Evolutionary conservation across 1,284 basidiomycete genomes (phyloP), one percentile per base, ranked within the genome.

Genomic region (Austroboletus niveus): DNA sequence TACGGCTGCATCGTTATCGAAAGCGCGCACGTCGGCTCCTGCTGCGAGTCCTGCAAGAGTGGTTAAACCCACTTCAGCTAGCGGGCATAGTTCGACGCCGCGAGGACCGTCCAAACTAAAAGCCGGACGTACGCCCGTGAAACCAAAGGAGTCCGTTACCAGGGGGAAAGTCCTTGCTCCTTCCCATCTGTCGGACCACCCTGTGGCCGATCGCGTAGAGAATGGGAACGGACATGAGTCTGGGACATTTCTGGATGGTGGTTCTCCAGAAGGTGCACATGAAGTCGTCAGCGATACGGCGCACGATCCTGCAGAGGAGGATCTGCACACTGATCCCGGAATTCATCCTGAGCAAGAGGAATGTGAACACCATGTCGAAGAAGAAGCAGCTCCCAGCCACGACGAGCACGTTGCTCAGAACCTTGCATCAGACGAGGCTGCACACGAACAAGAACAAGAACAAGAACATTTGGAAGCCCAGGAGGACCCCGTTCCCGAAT

Each of bases 1-100:
- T 11, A 89, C 87, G 0, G 85, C 87, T 12, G 82, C 88, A 39
- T 87, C 85, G 14, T 67, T 87, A 53, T 81, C 81, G 29, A 83
- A 80, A 59, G 73, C 71, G 27, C 70, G 73, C 27, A 49, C 60
- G 7, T 62, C 64, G 10, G 57, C 57, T 29, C 39, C 59, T 31
- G 60, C 57, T 51, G 52, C 54, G 42, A 70, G 56, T 36, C 68
- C 63, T 31, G 54, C 49, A 24, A 60, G 34, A 53, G 57, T 55
- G 12, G 58, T 52, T 14, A 66, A 66, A 27, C 47, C 62, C 11
- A 53, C 64, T 22, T 58, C 67, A 14, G 51, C 61, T 9, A 52
- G 56, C 8, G 5, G 51, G 45, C 57, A 51, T 30, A 40, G 40
- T n/a, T 47, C 49, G 8, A 47, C 51, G 17, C 48, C 56, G 45